Conservation (phyloP, 495 filamentous ascomycete genomes). For the Hamigera avellanea region DNA sequence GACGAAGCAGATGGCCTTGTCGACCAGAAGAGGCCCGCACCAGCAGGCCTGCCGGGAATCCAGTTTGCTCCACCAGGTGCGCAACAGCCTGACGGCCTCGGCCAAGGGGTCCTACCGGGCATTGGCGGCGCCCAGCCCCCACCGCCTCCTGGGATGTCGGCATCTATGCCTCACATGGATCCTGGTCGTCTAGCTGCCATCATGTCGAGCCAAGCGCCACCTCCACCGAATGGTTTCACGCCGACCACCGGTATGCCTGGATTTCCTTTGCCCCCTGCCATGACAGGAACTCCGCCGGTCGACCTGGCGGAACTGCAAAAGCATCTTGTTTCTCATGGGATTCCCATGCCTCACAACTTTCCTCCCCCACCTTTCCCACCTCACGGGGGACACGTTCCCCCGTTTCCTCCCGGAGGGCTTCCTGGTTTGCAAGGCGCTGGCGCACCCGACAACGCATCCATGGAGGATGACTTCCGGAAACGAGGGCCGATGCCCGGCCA, state of each 20-base stretch:
- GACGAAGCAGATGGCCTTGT: slow-evolving; percentile 90
- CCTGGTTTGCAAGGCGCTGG: slow-evolving; percentile 34
- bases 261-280: slow-evolving; percentile 35
- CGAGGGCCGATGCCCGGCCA: slow-evolving; percentile 63
- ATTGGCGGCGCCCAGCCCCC: slow-evolving; percentile 38
- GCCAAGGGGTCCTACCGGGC: slow-evolving; percentile 30
- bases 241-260: slow-evolving; percentile 20
- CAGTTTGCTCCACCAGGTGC: slow-evolving; percentile 26
- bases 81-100: slow-evolving; percentile 21
- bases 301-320: slow-evolving; percentile 58
- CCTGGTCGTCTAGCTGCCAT: slow-evolving; percentile 36
- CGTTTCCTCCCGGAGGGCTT: slow-evolving; percentile 23
- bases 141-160: slow-evolving; percentile 38
- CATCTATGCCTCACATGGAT: slow-evolving; percentile 42
- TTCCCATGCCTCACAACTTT: slow-evolving; percentile 27
- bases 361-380: slow-evolving; percentile 34
- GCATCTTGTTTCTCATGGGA: slow-evolving; percentile 31
- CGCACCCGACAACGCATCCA: slow-evolving; percentile 18
- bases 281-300: slow-evolving; percentile 38
- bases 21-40: slow-evolving; percentile 72
- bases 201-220: slow-evolving; percentile 30
- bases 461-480: slow-evolving; percentile 13
- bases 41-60: slow-evolving; percentile 40
- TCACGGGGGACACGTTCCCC: slow-evolving; percentile 19
- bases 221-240: slow-evolving; percentile 17